phyloP scores from a whole-genome alignment of 2,329 filamentous ascomycete genomes.

The Endocalyx cinctus region DNA sequence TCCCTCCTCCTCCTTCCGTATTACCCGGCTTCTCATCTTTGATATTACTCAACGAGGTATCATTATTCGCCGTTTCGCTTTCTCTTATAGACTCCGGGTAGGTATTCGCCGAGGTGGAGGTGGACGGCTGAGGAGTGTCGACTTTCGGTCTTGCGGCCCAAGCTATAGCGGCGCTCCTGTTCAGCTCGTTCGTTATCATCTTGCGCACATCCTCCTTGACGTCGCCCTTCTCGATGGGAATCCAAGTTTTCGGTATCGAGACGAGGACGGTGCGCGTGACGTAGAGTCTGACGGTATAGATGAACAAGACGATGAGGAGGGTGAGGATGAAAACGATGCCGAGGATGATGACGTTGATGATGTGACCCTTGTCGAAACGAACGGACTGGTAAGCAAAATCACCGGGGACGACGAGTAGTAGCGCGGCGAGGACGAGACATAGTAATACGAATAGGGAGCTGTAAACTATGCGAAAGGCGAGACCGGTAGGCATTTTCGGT shows the following conservation, averaged over 20 bases:
- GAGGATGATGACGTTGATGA: constrained; percentile 81
- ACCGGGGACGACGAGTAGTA: constrained; percentile 75
- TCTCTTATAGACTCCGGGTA: too few relatives aligned
- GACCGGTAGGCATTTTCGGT: constrained; percentile 31
- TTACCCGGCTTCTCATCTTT: constrained; percentile 4
- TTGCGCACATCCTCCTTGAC: constrained; percentile 69
- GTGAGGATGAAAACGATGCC: constrained; percentile 71
- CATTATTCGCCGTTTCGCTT: constrained; percentile 17
- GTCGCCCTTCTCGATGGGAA: constrained; percentile 82
- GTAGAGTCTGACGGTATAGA: constrained; percentile 82
- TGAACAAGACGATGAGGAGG: constrained; percentile 62
- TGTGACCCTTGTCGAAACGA: constrained; percentile 50
- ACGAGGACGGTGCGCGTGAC: constrained; percentile 75
- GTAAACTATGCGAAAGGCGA: constrained; percentile 77
- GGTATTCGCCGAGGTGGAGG: too few relatives aligned
- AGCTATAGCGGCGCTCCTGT: constrained; percentile 74
- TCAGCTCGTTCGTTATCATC: constrained; percentile 69
- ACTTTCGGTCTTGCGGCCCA: constrained; percentile 72
- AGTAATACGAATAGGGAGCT: constrained; percentile 72
- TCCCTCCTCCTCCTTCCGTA: constrained; percentile 8
- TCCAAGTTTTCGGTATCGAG: constrained; percentile 80
- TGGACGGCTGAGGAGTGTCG: constrained; percentile 27
- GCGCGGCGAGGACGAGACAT: constrained; percentile 64
- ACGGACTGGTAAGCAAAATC: constrained; percentile 78
- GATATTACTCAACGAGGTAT: constrained; percentile 9